Percentiles rank a stretch among this genome's conserved stretches.
These are phyloP conservation scores for Plantago major DNA, from an alignment of 257 asterid species.

Conservation along the genomic window DNA sequence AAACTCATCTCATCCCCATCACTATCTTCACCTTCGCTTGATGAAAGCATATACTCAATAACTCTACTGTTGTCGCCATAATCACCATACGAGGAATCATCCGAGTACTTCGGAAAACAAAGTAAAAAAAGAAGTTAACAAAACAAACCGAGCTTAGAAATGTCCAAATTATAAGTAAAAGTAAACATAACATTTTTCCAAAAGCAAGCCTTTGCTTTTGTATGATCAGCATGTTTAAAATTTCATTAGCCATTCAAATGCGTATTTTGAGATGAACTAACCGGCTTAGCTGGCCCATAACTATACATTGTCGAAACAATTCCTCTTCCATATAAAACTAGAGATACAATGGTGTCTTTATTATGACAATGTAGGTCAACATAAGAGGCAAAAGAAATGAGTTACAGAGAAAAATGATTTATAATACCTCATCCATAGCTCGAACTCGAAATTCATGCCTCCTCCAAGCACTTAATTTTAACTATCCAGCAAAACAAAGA, in stretches of 20 bases:
- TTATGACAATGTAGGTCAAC: background rate
- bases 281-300: no score
- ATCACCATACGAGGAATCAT: constrained; percentile 40
- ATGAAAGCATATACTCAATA: constrained; percentile 42
- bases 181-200: no score
- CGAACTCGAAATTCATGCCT: constrained; percentile 33
- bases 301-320: no score
- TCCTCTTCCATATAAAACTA: no score
- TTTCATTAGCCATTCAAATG: no score
- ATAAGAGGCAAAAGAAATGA: background rate
- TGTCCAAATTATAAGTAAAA: background rate
- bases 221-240: no score
- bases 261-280: no score
- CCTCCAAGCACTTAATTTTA: constrained; percentile 30
- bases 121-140: background rate
- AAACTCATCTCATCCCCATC: constrained; percentile 55
- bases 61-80: constrained; percentile 49
- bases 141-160: background rate
- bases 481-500: constrained; percentile 23
- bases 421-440: constrained; percentile 60
- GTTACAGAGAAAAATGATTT: no score
- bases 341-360: background rate
- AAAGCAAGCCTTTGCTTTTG: no score
- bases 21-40: constrained; percentile 86
- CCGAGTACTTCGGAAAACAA: constrained; percentile 39